phyloP scores from a whole-genome alignment of 805 yeast species.

The Cyberlindnera xishuangbannaensis region DNA sequence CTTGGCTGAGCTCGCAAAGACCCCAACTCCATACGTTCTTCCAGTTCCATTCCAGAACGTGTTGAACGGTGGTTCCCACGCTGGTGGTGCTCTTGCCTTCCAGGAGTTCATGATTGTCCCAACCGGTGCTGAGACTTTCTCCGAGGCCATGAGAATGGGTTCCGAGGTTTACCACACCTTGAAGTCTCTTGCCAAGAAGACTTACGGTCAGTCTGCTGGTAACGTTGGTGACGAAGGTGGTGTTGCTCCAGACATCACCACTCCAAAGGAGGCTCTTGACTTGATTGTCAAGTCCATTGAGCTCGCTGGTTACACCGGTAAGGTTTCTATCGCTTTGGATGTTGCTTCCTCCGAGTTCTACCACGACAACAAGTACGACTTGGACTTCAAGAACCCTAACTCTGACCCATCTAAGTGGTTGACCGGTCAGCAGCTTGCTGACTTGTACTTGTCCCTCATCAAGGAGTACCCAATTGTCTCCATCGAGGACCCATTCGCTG shows the following conservation, averaged over 20 bases:
- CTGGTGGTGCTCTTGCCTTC: slow-evolving; percentile 98
- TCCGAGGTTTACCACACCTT: slow-evolving; percentile 97
- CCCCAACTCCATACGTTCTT: slow-evolving; percentile 80
- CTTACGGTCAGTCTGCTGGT: slow-evolving; percentile 97
- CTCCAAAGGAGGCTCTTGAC: slow-evolving; percentile 97
- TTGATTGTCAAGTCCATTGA: slow-evolving; percentile 86
- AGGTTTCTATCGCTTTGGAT: slow-evolving; percentile 88
- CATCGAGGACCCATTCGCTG: slow-evolving; percentile 98
- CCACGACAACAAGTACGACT: slow-evolving; percentile 95
- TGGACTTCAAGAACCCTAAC: slow-evolving; percentile 97
- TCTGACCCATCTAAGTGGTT: slow-evolving; percentile 90
- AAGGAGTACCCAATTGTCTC: slow-evolving; percentile 96
- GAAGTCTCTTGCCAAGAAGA: slow-evolving; percentile 88
- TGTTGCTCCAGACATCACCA: slow-evolving; percentile 95
- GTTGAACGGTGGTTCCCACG: slow-evolving; percentile 99
- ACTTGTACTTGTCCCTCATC: slow-evolving; percentile 72
- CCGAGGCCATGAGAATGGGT: slow-evolving; percentile 96
- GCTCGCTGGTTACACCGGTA: slow-evolving; percentile 92
- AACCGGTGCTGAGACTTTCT: slow-evolving; percentile 80
- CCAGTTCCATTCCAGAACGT: slow-evolving; percentile 99
- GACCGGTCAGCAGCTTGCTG: slow-evolving; percentile 81
- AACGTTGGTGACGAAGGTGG: slow-evolving; percentile 99
- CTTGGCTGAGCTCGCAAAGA: slow-evolving; percentile 68
- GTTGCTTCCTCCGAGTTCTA: slow-evolving; percentile 97
- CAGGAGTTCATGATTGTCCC: slow-evolving; percentile 99